phyloP scores from a whole-genome alignment of 345 rosid genomes.

The Rhodomyrtus tomentosa region DNA sequence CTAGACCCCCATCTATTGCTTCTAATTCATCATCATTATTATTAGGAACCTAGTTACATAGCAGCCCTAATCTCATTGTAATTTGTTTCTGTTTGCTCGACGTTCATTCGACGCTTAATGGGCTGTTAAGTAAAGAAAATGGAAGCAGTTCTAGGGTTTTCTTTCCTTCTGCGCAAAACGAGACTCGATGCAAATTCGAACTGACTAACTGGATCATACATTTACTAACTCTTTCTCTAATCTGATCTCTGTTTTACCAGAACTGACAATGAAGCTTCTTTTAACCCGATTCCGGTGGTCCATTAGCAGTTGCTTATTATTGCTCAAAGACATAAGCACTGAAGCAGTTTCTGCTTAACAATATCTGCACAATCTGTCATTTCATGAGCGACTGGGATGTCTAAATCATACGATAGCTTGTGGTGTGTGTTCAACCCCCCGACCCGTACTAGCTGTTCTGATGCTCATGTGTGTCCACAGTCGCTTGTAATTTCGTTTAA shows the following conservation, averaged over 20 bases:
- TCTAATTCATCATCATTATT: not conserved
- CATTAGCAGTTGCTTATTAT: not conserved
- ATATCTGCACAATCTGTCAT: not conserved
- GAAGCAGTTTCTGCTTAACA: not conserved
- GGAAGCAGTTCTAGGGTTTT: not conserved
- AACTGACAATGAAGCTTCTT: not conserved
- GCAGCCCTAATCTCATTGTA: not conserved
- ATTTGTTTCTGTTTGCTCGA: not conserved
- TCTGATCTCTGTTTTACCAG: not conserved
- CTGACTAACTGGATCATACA: not conserved
- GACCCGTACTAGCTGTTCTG: not conserved
- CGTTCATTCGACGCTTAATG: not conserved
- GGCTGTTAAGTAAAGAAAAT: not conserved
- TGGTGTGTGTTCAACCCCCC: not conserved
- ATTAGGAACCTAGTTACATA: not conserved
- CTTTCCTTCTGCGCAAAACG: not conserved
- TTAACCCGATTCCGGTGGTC: not conserved
- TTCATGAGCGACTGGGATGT: not conserved
- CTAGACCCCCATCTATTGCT: not conserved
- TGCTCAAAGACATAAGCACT: not conserved
- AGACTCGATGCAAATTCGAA: not conserved
- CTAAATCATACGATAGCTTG: not conserved
- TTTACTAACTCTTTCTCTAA: not conserved
- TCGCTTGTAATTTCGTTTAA: not conserved
- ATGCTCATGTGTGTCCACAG: not conserved